Percentiles rank a stretch among this genome's conserved stretches.
Evolutionary conservation across 2,329 filamentous ascomycete species (phyloP).

Genomic region (Epichloe gansuensis): DNA sequence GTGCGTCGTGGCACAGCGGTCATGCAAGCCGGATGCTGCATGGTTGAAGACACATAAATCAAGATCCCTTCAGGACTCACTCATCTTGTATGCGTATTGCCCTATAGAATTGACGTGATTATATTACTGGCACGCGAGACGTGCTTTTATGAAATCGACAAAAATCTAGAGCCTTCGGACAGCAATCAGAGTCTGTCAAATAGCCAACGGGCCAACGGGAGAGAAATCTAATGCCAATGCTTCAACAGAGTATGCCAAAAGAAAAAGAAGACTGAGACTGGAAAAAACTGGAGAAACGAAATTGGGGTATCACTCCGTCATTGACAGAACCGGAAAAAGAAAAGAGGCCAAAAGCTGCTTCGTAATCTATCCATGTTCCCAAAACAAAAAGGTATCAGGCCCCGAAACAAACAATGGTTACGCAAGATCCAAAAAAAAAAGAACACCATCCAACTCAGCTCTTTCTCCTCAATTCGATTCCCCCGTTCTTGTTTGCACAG

Average conservation of each 20-base stretch:
- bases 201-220: background rate
- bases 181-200: background rate
- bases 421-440: background rate
- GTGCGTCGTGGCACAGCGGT: no score
- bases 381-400: background rate
- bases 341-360: background rate
- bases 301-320: background rate
- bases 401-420: background rate
- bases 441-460: background rate
- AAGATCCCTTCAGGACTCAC: no score
- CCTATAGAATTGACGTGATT: no score
- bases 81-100: no score
- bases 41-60: no score
- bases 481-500: background rate
- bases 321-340: background rate
- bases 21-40: no score
- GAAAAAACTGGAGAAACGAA: background rate
- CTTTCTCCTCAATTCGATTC: background rate
- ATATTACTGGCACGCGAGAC: no score
- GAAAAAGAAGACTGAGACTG: background rate
- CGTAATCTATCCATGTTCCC: background rate
- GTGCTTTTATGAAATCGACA: background rate
- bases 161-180: background rate
- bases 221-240: background rate
- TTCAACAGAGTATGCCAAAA: background rate